Evolutionary conservation across 352 stramenopile species (phyloP), one percentile per base, ranked within the genome.

Genomic region (Lagenidium giganteum): DNA sequence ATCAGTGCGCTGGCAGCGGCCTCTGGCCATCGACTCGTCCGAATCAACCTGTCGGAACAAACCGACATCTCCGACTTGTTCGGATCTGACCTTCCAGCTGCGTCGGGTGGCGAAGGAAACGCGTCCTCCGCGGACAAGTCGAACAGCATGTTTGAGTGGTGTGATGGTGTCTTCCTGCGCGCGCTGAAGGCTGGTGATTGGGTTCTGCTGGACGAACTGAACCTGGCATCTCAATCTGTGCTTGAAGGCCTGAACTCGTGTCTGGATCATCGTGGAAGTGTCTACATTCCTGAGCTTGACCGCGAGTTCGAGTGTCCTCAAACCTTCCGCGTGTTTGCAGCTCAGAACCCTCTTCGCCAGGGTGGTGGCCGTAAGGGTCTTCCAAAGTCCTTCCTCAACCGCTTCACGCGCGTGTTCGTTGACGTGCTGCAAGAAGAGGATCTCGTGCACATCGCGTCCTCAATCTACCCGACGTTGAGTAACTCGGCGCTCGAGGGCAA

Each of bases 41-140:
- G 97, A 13, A 99, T 99, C 57, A 99, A 99, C 67, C 69, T 99
- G 24, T 98, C 89, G 3, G 96, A 99, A 60, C 96, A 99, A 67
- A 99, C 96, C 5, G 97, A 99, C 57, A 96, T 99, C 42, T 96
- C 93, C 14, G 97, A 99, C 66, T 78, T 99, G 9, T 97, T 99
- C 67, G 97, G 97, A 20, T 97, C 87, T 5, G 96, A 99, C 65
- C 69, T 99, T 17, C 97, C 97, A 16, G 79, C 95, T 40, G 67
- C 87, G n/a, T 73, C 65, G 13, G n/a, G n/a, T n/a, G n/a, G n/a
- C 8, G 38, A 61, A 8, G 47, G 63, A 23, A 42, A 32, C 6
- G 25, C 6, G 13, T 38, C 7, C 14, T 55, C 4, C 14, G 44
- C 9, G 11, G 26, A 16, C 31, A 35, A 13, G 8, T 34, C 52